These are phyloP conservation scores for Lobulomyces angularis DNA, from an alignment of 192 early-diverging fungal species.

Conservation along the genomic window DNA sequence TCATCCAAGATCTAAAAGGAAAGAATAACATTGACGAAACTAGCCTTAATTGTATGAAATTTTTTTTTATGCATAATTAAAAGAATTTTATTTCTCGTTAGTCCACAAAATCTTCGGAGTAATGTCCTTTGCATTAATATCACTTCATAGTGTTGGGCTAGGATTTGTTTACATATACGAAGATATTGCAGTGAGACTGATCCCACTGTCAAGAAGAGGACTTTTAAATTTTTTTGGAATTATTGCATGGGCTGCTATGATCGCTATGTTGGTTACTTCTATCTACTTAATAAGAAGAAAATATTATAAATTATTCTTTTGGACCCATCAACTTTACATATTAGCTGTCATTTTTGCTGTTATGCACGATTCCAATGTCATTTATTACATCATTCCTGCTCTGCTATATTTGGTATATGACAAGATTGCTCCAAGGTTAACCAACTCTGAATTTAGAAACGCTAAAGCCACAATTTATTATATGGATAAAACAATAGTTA, in stretches of 20 bases:
- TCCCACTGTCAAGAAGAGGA: too few species aligned
- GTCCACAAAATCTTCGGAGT: too few species aligned
- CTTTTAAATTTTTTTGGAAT: constrained; percentile 8
- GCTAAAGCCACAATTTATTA: not conserved
- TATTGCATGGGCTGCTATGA: constrained; percentile 10
- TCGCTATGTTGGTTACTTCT: constrained; percentile 7
- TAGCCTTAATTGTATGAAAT: too few species aligned
- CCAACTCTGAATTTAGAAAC: not conserved
- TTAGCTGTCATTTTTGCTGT: constrained; percentile 4
- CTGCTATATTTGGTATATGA: constrained; percentile 10
- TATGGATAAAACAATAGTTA: not conserved
- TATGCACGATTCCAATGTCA: constrained; percentile 1
- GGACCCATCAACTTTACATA: constrained; percentile 11
- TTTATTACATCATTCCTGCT: constrained; percentile 6
- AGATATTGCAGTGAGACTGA: too few species aligned
- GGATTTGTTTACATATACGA: too few species aligned
- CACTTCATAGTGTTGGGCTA: too few species aligned
- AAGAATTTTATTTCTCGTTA: too few species aligned
- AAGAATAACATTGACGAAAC: too few species aligned
- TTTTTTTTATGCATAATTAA: too few species aligned
- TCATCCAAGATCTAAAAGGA: too few species aligned
- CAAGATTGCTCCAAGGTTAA: not conserved
- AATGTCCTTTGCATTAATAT: too few species aligned
- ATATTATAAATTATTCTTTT: constrained; percentile 7
- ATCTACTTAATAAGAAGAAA: constrained; percentile 4